phyloP scores from a whole-genome alignment of 768 basidiomycete species.

The Pleurotus citrinopileatus region DNA sequence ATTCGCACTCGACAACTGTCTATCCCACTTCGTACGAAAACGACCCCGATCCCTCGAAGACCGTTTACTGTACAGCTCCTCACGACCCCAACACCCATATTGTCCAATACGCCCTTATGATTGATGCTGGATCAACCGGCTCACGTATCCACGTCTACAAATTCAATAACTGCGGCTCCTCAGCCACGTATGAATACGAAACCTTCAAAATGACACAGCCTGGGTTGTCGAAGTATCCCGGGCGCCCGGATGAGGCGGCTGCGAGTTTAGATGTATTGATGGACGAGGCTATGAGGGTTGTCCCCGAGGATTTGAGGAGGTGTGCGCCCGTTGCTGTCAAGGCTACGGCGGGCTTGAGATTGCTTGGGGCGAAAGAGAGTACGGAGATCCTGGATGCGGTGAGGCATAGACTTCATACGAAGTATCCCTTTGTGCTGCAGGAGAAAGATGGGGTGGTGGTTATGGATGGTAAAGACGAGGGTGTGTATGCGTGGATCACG shows the following conservation, averaged over 20 bases:
- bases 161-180: conserved; percentile 84
- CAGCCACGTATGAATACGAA: conserved; percentile 87
- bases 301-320: conserved; percentile 61
- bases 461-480: conserved; percentile 96
- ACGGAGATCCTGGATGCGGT: conserved; percentile 77
- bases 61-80: conserved; percentile 67
- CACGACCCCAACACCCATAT: conserved; percentile 47
- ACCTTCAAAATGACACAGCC: conserved; percentile 82
- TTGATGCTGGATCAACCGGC: conserved; percentile 97
- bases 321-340: conserved; percentile 92
- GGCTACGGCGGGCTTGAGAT: conserved; percentile 84
- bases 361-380: conserved; percentile 62
- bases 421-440: conserved; percentile 63
- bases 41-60: conserved; percentile 72
- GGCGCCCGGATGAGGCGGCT: conserved; percentile 67
- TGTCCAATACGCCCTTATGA: conserved; percentile 93
- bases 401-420: conserved; percentile 46
- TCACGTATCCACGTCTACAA: conserved; percentile 99
- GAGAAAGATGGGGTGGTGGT: conserved; percentile 69
- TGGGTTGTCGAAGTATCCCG: conserved; percentile 68
- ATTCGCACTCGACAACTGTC: conserved; percentile 12
- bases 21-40: conserved; percentile 61
- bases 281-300: conserved; percentile 74
- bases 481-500: conserved; percentile 98
- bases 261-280: conserved; percentile 75